Evolutionary conservation across 495 filamentous ascomycete genomes (phyloP), one percentile per base, ranked within the genome.

Genomic region (Penicillium canariense): DNA sequence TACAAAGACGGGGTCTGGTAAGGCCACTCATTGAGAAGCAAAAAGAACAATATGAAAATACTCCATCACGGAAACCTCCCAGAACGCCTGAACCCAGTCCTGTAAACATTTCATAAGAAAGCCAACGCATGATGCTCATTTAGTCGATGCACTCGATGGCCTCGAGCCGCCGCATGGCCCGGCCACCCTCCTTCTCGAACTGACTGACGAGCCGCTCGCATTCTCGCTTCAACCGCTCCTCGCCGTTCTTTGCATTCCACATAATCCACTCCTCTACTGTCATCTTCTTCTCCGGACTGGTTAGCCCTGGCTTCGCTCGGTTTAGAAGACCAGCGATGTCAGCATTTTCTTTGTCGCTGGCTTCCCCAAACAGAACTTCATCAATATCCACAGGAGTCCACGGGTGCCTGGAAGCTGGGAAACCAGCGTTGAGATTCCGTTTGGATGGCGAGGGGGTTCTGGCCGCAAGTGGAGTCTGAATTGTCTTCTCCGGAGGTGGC

Each of bases 191-290:
- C 44, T 70, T 82, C 72, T 97, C 92, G 71, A 97, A 96, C 18
- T 80, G 72, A 27, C 77, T 75, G 22, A 97, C 87, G 60, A 95
- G 76, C 32, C 81, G 69, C 74, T 97, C 92, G 65, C 90, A 96
- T 68, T 93, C 88, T 28, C 72, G 66, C 60, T 85, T 87, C 50
- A 97, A 68, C 63, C 82, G 84, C 63, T 87, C 83, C 72, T 96
- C 91, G 1, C 86, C 90, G 56, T 83, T 75, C 59, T 80, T 80
- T 4, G 93, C 92, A 64, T 91, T 93, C 73, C 81, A 83, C 48
- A 79, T 73, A 39, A 98, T 86, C 94, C 94, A 98, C 69, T 96
- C 85, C 67, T 95, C 89, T 2, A 97, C 90, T 0, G 84, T 90
- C 90, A 98, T 92, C 34, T 81, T 81, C 76, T 87, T 90, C 75